Conservation (phyloP, 768 basidiomycete genomes). For the Mrakia hoshinonis region DNA sequence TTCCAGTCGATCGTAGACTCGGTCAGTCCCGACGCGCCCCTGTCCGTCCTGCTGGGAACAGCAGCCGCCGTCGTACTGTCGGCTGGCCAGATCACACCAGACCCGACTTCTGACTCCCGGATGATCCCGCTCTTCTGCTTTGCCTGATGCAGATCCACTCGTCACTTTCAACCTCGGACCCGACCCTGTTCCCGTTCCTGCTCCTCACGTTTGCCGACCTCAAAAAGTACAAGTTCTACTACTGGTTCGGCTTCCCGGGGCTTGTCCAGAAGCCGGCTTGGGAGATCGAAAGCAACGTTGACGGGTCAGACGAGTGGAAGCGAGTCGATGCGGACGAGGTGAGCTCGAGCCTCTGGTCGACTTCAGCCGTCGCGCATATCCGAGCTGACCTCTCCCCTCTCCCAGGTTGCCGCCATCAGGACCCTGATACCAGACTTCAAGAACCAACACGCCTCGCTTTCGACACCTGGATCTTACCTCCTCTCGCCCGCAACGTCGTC, state of each 20-base stretch:
- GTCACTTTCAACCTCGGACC: slow-evolving; percentile 45
- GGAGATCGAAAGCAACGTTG: slow-evolving; percentile 63
- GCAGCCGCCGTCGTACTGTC: not conserved
- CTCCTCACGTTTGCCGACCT: slow-evolving; percentile 92
- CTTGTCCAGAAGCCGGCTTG: slow-evolving; percentile 82
- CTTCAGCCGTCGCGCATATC: not conserved
- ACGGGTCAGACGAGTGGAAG: slow-evolving; percentile 48
- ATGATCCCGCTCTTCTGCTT: not conserved
- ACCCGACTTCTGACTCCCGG: not conserved
- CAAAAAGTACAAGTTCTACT: slow-evolving; percentile 95
- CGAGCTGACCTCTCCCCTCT: not conserved
- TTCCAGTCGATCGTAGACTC: slow-evolving; percentile 65
- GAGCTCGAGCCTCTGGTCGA: not conserved
- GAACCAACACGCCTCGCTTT: not conserved
- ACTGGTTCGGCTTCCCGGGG: slow-evolving; percentile 97
- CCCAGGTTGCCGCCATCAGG: slow-evolving; percentile 6
- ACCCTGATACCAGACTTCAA: slow-evolving; percentile 9
- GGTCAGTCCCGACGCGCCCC: slow-evolving; percentile 43
- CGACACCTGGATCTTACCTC: slow-evolving; percentile 1
- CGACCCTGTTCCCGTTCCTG: slow-evolving; percentile 52
- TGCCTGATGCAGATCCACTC: slow-evolving; percentile 36
- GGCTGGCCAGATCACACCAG: not conserved
- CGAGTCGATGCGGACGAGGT: slow-evolving; percentile 44
- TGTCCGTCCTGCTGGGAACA: too few relatives aligned
- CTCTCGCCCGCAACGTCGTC: not conserved